Evolutionary conservation across 441 rosid genomes (phyloP), one percentile per base, ranked within the genome.

Genomic region (Corymbia calophylla): DNA sequence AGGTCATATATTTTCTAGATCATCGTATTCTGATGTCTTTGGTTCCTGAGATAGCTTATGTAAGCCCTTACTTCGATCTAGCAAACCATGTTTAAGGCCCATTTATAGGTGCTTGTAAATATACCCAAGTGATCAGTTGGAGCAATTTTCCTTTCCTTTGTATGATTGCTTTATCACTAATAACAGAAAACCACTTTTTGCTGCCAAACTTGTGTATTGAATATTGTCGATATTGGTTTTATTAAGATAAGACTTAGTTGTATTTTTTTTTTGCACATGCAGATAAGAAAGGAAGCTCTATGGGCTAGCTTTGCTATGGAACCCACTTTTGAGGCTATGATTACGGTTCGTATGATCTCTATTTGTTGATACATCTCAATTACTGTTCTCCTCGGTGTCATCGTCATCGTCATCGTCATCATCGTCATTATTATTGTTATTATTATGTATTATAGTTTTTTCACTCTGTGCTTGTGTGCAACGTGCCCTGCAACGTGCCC

Each of bases 281-380:
- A 98, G 99, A 94, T 96, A 82, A 94, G 99, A 92, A 97, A 98
- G 93, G 99, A 96, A 92, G 99, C 99, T 48, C 92, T 97, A 60
- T 97, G 99, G 99, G 96, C 99, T 90, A 94, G 98, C 93, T 95
- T 93, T 95, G 98, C 99, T 4, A 94, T 98, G 99, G 94, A 93
- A 73, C 99, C 99, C 53, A 93, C 93, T 90, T 94, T 53, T 88
- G 99, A 98, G 92, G 98, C 98, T 70, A 94, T 98, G 96, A 96
- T 70, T 91, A 93, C 99, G 25, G 99, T 98, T 85, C 91, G 88
- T 51, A 31, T 66, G 4, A 58, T 35, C 51, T 35, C 84, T 7
- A 23, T 77, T 44, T 77, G 51, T 77, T 13, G n/a, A 77, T 77
- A 13, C 84, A 77, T 44, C 84, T 77, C 29, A 23, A 44, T 77